Evolutionary conservation across 2,329 filamentous ascomycete species (phyloP).

Genomic region (Pseudonectria buxi): DNA sequence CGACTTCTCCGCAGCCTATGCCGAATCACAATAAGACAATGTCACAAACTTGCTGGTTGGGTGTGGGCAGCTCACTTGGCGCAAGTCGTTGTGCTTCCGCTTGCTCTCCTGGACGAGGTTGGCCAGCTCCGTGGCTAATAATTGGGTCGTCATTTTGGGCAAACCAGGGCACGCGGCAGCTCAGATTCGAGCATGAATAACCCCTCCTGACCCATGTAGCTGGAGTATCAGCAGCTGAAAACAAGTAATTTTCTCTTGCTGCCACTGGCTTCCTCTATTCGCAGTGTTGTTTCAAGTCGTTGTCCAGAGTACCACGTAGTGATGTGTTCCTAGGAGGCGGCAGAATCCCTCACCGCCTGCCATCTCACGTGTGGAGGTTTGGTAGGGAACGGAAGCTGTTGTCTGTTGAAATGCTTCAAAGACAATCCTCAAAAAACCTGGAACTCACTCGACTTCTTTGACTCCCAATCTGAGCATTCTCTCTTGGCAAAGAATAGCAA

Average conservation of each 20-base stretch:
- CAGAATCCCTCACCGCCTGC: slow-evolving; percentile 24
- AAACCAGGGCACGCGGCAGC: slow-evolving; percentile 13
- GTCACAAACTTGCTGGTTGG: not conserved
- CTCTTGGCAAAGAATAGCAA: no score
- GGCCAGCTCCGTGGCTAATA: slow-evolving; percentile 78
- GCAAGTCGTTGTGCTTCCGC: slow-evolving; percentile 83
- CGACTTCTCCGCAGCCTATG: slow-evolving; percentile 83
- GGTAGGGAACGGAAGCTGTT: slow-evolving; percentile 4
- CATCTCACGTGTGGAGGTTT: slow-evolving; percentile 17
- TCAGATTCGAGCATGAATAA: slow-evolving; percentile 18
- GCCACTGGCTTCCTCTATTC: slow-evolving; percentile 11
- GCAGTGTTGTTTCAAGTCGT: slow-evolving; percentile 9
- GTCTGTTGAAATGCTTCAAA: not conserved
- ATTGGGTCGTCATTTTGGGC: slow-evolving; percentile 77
- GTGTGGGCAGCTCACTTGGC: slow-evolving; percentile 53
- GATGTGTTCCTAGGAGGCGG: slow-evolving; percentile 25
- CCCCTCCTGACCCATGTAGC: slow-evolving; percentile 22
- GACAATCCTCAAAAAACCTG: not conserved
- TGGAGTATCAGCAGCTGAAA: slow-evolving; percentile 2
- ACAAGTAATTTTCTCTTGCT: no score
- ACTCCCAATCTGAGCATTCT: no score
- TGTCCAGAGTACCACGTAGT: slow-evolving; percentile 11
- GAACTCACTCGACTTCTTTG: no score
- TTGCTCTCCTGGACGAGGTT: slow-evolving; percentile 95
- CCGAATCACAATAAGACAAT: slow-evolving; percentile 1